Evolutionary conservation across 1,139 yeast genomes (phyloP).

Genomic region (Casaregolazyma suthepensis): DNA sequence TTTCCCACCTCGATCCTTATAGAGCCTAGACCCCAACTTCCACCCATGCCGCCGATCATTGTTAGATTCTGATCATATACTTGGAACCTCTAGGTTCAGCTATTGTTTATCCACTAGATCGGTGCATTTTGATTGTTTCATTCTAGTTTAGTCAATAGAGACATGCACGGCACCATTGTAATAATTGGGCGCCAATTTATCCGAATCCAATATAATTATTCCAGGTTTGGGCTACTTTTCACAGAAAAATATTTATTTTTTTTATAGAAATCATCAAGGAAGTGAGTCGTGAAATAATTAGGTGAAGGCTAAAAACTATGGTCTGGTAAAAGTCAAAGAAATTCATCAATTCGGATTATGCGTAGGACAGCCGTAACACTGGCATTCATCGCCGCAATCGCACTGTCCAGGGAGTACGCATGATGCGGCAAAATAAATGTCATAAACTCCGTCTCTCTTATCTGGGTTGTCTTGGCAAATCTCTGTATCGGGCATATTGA

Average conservation of each 20-base stretch:
- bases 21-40: background rate
- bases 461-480: background rate
- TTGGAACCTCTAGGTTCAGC: background rate
- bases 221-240: background rate
- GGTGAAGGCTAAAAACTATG: background rate
- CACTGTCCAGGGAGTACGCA: conserved; percentile 37
- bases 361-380: conserved; percentile 34
- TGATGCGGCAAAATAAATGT: conserved; percentile 31
- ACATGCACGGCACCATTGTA: background rate
- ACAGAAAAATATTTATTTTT: background rate
- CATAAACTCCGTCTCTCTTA: conserved; percentile 17
- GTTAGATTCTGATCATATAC: too few relatives aligned
- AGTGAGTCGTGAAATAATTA: background rate
- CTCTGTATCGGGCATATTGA: background rate
- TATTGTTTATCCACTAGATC: background rate
- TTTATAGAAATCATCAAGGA: background rate
- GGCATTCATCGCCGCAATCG: conserved; percentile 34
- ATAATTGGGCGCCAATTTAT: background rate
- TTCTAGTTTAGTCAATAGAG: background rate
- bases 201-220: too few relatives aligned
- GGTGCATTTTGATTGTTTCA: background rate
- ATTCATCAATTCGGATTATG: conserved; percentile 22
- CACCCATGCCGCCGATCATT: background rate
- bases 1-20: background rate
- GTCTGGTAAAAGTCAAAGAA: background rate